A percentile compares a stretch with the other conserved stretches of the same genome.
Conservation (phyloP, 345 rosid species). For the Toxicodendron radicans region DNA sequence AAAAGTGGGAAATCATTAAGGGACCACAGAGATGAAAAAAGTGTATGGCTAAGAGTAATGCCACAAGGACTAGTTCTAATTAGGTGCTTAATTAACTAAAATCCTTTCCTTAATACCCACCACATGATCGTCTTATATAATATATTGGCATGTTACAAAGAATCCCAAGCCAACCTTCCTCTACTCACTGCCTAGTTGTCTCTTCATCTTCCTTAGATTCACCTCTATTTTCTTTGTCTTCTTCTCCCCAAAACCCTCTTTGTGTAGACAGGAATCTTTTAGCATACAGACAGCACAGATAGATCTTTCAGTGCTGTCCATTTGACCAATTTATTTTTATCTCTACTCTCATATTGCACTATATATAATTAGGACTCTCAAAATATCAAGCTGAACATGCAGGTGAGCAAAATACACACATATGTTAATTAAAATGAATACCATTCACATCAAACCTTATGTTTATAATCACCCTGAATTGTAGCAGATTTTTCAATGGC, state of each 20-base stretch:
- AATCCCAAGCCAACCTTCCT: conserved; percentile 44
- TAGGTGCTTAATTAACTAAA: conserved; percentile 13
- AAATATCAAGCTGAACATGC: conserved; percentile 45
- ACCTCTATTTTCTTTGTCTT: conserved; percentile 47
- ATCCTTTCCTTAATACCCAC: conserved; percentile 29
- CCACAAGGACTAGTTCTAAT: conserved; percentile 31
- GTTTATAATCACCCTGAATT: conserved; percentile 14
- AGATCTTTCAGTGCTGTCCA: conserved; percentile 48
- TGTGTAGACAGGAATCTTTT: conserved; percentile 42
- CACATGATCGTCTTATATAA: conserved; percentile 37
- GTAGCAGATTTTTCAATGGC: conserved; percentile 69
- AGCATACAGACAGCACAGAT: conserved; percentile 50
- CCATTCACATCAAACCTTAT: conserved; percentile 12
- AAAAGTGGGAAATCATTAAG: neutral
- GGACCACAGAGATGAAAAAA: conserved; percentile 19
- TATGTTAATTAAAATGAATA: neutral
- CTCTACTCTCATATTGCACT: neutral
- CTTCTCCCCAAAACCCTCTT: conserved; percentile 37
- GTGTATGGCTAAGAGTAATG: conserved; percentile 37
- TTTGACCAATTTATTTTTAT: conserved; percentile 45
- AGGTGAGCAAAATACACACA: conserved; percentile 39
- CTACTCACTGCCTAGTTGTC: conserved; percentile 44
- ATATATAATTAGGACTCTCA: conserved; percentile 10
- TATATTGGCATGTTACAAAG: conserved; percentile 36
- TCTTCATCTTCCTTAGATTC: conserved; percentile 36